These are phyloP conservation scores for Bryum argenteum DNA, from an alignment of 225 moss, liverwort and hornwort genomes.

Conservation along the genomic window DNA sequence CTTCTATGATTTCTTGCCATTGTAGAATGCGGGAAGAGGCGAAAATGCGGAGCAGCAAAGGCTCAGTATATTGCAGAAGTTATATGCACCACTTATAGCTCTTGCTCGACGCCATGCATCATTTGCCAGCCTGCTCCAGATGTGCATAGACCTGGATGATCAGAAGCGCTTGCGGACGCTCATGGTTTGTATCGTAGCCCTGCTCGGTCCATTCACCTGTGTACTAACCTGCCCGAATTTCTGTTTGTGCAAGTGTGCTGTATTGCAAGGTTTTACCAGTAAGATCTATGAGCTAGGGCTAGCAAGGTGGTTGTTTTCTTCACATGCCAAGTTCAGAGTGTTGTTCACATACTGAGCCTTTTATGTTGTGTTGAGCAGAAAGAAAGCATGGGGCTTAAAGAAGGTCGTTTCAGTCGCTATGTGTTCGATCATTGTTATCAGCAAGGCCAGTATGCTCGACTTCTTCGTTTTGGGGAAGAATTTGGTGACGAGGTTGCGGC, in stretches of 20 bases:
- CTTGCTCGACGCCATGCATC: constrained; percentile 93
- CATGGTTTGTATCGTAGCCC: constrained; percentile 60
- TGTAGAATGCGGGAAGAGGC: constrained; percentile 60
- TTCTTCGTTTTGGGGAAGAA: constrained; percentile 89
- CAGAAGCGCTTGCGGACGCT: constrained; percentile 76
- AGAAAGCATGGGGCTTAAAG: constrained; percentile 97
- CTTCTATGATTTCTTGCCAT: constrained; percentile 19
- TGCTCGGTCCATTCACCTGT: constrained; percentile 19
- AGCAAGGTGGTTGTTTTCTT: constrained; percentile 4
- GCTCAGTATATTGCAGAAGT: constrained; percentile 55
- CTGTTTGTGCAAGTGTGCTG: constrained; percentile 11
- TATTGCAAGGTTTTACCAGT: constrained; percentile 17
- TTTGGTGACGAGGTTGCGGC: constrained; percentile 84
- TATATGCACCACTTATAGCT: constrained; percentile 76
- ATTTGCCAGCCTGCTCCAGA: constrained; percentile 84
- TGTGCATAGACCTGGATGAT: constrained; percentile 89
- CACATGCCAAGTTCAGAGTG: constrained; percentile 14
- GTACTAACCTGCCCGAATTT: background rate
- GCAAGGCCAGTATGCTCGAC: constrained; percentile 79
- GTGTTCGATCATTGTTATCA: constrained; percentile 86
- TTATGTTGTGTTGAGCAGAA: constrained; percentile 56
- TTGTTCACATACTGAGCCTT: constrained; percentile 22
- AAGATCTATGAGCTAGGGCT: background rate
- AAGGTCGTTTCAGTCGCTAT: constrained; percentile 95
- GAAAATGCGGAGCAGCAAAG: constrained; percentile 67